Conservation (phyloP, 257 asterid genomes). For the Ehretia macrophylla region DNA sequence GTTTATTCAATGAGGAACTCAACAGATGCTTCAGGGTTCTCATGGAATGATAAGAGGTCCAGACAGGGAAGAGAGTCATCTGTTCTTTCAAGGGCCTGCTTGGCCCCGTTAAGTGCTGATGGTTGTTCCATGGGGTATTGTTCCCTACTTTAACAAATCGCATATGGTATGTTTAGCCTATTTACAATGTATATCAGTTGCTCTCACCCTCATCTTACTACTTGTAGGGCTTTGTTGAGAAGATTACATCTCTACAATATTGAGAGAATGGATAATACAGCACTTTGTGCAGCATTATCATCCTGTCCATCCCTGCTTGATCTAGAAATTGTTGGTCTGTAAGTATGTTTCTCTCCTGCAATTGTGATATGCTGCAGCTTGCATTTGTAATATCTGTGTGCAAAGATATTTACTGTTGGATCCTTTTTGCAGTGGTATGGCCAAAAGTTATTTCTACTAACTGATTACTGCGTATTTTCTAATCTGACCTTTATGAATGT, state of each 20-base stretch:
- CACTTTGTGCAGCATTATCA: constrained; percentile 63
- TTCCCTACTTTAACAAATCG: constrained; percentile 7
- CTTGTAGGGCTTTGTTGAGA: constrained; percentile 53
- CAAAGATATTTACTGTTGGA: neutral
- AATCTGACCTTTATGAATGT: too few species aligned
- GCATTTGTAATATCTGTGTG: neutral
- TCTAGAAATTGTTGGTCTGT: constrained; percentile 88
- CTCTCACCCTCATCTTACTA: constrained; percentile 6
- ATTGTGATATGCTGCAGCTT: neutral
- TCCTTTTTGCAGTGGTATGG: too few species aligned
- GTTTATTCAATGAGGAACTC: constrained; percentile 55
- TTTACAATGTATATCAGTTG: neutral
- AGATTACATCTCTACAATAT: constrained; percentile 76
- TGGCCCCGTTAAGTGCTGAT: constrained; percentile 61
- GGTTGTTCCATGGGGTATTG: constrained; percentile 72
- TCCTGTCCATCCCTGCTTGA: constrained; percentile 71
- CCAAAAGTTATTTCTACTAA: too few species aligned
- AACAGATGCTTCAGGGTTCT: constrained; percentile 55
- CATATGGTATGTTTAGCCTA: neutral
- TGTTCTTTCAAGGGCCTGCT: constrained; percentile 68
- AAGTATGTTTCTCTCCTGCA: constrained; percentile 32
- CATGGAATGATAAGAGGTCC: constrained; percentile 65
- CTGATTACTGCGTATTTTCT: too few species aligned
- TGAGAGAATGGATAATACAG: constrained; percentile 63
- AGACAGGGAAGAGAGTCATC: constrained; percentile 67